A percentile compares a stretch with the other conserved stretches of the same genome.
These are phyloP conservation scores for Parachaetomium inaequale DNA, from an alignment of 495 filamentous ascomycete species.

Conservation along the genomic window DNA sequence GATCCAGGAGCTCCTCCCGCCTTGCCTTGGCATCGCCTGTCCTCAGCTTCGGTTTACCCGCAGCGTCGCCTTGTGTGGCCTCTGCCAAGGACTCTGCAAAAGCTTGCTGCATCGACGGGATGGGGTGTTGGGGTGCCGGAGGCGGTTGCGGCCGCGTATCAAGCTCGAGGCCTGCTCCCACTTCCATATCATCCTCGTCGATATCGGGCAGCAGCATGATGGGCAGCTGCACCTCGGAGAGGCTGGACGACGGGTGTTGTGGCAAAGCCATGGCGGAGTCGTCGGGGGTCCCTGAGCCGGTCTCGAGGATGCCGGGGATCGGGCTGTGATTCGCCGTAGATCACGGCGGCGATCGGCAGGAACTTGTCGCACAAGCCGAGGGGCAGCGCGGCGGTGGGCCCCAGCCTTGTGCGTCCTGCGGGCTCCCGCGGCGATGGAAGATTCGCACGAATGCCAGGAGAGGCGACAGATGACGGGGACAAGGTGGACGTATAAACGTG, in stretches of 20 bases:
- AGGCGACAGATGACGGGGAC: background rate
- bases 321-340: constrained; percentile 23
- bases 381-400: constrained; percentile 13
- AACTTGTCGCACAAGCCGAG: constrained; percentile 24
- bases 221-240: constrained; percentile 26
- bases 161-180: constrained; percentile 17
- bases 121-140: constrained; percentile 52
- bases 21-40: constrained; percentile 62
- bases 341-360: constrained; percentile 31
- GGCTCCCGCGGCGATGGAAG: constrained; percentile 19
- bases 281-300: constrained; percentile 4
- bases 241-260: constrained; percentile 11
- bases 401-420: constrained; percentile 15
- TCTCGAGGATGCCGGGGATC: constrained; percentile 8
- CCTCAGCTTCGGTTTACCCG: constrained; percentile 49
- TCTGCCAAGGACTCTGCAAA: constrained; percentile 91
- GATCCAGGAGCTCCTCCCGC: constrained; percentile 65
- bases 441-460: background rate
- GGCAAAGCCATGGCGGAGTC: constrained; percentile 24
- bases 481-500: background rate
- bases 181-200: constrained; percentile 14
- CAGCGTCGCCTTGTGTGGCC: constrained; percentile 48
- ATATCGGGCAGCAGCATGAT: constrained; percentile 24
- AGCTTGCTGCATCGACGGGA: constrained; percentile 80
- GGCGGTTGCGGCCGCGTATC: constrained; percentile 16